Base-by-base conservation (phyloP, 1,139 yeast genomes). In the Geotrichum phurueaensis region DNA sequence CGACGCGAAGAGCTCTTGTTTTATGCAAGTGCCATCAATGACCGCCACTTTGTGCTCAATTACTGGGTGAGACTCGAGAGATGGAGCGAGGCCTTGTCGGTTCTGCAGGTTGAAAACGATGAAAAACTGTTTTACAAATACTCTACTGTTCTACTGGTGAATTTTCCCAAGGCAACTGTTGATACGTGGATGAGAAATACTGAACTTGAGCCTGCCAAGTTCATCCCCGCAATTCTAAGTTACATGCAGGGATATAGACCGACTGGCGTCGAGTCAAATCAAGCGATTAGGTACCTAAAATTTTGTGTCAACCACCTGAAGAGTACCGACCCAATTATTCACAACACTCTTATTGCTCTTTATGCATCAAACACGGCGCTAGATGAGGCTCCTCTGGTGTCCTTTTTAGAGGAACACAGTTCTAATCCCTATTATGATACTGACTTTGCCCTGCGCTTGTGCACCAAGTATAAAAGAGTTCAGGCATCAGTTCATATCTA, bases 181-280 rank as follows among this genome's bases (percentile, higher is more conserved):
- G 88, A 87, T 53, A 80, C 89, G 0, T 94, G 97, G 98, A 80
- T 89, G 69, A 79, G 86, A 61, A 71, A 83, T 45, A 66, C 74
- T 1, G 75, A 76, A 18, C 73, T 84, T 20, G 81, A 87, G 60
- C 84, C 85, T 52, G 80, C 82, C 12, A 83, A 79, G 64, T 76
- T 95, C 36, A 74, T 94, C 5, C 96, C 97, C 0, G 85, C 97
- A 0, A 76, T 94, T 20, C 71, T 91, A 64, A 79, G 85, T 0
- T 90, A 87, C 72, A 60, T 64, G 54, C 69, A 70, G 45, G 64
- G 71, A 0, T 70, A 67, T 56, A 70, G 72, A 23, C 68, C 72
- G 0, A 65, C 67, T 3, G 69, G 75, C 0, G 57, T 63, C 1
- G 70, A 73, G 12, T 80, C 80, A 50, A 89, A 91, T 68, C 85